These are phyloP conservation scores for Cyclotella atomus DNA, from an alignment of 108 stramenopile genomes.

Conservation along the genomic window DNA sequence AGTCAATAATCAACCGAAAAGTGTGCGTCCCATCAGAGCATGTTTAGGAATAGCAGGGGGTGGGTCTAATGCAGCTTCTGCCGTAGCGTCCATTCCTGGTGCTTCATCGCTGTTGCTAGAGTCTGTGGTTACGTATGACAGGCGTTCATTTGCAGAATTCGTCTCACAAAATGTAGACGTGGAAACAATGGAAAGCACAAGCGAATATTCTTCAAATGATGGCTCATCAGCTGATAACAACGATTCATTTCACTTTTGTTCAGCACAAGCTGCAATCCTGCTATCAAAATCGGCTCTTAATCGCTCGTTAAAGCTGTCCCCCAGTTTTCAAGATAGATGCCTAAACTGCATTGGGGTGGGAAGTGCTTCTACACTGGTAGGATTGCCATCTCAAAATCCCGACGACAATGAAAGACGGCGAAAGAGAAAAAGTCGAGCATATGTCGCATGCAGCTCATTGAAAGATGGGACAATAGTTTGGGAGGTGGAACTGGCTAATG, in stretches of 20 bases:
- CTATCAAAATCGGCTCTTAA: constrained; percentile 65
- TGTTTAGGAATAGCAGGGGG: constrained; percentile 53
- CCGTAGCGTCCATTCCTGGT: constrained; percentile 71
- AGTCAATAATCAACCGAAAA: background rate
- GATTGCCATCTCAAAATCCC: constrained; percentile 7
- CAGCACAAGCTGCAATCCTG: constrained; percentile 54
- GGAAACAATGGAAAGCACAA: constrained; percentile 1
- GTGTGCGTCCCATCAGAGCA: constrained; percentile 12
- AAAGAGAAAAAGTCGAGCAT: constrained; percentile 46
- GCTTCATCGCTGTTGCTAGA: constrained; percentile 75
- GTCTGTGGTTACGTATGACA: constrained; percentile 69
- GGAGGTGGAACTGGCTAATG: constrained; percentile 36
- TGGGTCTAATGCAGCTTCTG: constrained; percentile 64
- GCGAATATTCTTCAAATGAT: background rate
- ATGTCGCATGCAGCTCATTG: constrained; percentile 54
- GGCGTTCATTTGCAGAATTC: constrained; percentile 66
- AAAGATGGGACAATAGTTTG: constrained; percentile 52
- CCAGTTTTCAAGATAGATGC: constrained; percentile 28
- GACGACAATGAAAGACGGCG: constrained; percentile 13
- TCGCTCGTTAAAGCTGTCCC: constrained; percentile 52
- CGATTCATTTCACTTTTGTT: constrained; percentile 51
- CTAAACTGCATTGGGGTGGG: constrained; percentile 64
- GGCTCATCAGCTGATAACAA: constrained; percentile 14
- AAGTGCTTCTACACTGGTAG: constrained; percentile 65
- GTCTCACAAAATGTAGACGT: constrained; percentile 28